Conservation (phyloP, 2,329 filamentous ascomycete genomes). For the Dactylonectria estremocensis region DNA sequence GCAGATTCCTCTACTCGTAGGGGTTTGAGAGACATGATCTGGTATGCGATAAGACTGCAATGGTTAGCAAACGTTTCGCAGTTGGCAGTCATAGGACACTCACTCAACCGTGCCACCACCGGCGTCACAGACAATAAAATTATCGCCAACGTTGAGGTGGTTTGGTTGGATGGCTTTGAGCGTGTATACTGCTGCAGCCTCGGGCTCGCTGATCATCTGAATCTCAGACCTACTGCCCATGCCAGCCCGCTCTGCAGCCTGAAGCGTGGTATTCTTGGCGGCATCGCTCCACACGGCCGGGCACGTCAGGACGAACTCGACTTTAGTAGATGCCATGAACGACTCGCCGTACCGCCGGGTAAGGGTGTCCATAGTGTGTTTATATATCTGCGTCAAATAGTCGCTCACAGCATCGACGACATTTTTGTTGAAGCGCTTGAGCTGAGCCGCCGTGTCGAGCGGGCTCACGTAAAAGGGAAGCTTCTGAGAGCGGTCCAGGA, state of each 20-base stretch:
- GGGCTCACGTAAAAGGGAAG: slow-evolving; percentile 86
- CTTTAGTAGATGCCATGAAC: slow-evolving; percentile 82
- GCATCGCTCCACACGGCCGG: slow-evolving; percentile 89
- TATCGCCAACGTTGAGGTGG: slow-evolving; percentile 77
- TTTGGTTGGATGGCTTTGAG: slow-evolving; percentile 85
- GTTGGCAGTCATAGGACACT: slow-evolving; percentile 46
- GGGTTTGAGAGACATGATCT: slow-evolving; percentile 81
- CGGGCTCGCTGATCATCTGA: slow-evolving; percentile 85
- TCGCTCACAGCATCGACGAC: slow-evolving; percentile 86
- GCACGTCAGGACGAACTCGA: slow-evolving; percentile 86
- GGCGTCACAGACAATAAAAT: slow-evolving; percentile 75
- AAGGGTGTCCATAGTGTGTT: slow-evolving; percentile 84
- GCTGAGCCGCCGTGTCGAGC: slow-evolving; percentile 81
- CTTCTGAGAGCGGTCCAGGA: slow-evolving; percentile 85
- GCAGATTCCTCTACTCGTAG: slow-evolving; percentile 84
- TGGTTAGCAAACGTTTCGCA: slow-evolving; percentile 37
- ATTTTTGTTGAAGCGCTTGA: slow-evolving; percentile 82
- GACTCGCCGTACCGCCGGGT: slow-evolving; percentile 82
- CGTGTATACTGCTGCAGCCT: slow-evolving; percentile 85
- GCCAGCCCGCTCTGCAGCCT: slow-evolving; percentile 83
- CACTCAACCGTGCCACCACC: slow-evolving; percentile 79
- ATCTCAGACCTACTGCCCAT: slow-evolving; percentile 81
- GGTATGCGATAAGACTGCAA: slow-evolving; percentile 80
- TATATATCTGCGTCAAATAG: slow-evolving; percentile 82
- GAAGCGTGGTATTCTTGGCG: slow-evolving; percentile 86